Percentiles rank a stretch among this genome's conserved stretches.
Evolutionary conservation across 2,329 filamentous ascomycete species (phyloP).

Genomic region (Zymoseptoria crescenta): DNA sequence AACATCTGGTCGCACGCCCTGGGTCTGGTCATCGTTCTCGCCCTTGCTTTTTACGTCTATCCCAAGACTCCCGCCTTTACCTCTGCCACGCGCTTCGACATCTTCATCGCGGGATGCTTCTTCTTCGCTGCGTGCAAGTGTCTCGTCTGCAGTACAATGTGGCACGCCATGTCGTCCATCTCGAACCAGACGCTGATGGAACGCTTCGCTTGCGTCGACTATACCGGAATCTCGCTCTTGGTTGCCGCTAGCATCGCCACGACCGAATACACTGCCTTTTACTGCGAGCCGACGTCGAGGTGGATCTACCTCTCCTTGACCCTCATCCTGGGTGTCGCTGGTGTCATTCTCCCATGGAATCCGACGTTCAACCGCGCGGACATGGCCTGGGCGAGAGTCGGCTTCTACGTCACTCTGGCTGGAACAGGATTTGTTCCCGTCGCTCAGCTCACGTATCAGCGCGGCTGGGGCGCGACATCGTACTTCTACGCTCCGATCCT

Average conservation of each 20-base stretch:
- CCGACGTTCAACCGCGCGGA: constrained; percentile 87
- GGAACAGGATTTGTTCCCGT: constrained; percentile 85
- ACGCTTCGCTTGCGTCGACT: constrained; percentile 94
- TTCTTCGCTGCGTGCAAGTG: constrained; percentile 95
- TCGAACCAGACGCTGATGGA: constrained; percentile 84
- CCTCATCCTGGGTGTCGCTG: constrained; percentile 70
- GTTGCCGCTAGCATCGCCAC: constrained; percentile 97
- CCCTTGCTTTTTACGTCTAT: constrained; percentile 93
- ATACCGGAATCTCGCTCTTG: constrained; percentile 91
- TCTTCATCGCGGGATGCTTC: constrained; percentile 87
- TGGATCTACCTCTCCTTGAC: constrained; percentile 82
- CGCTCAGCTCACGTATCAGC: constrained; percentile 69
- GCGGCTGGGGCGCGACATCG: constrained; percentile 71
- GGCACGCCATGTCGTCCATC: constrained; percentile 98
- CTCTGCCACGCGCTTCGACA: constrained; percentile 76
- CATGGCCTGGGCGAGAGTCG: constrained; percentile 87
- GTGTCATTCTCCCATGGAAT: constrained; percentile 91
- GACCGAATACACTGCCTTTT: constrained; percentile 97
- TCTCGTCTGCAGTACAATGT: constrained; percentile 87
- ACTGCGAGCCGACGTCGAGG: constrained; percentile 84
- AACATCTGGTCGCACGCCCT: constrained; percentile 98
- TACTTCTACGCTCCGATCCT: constrained; percentile 83
- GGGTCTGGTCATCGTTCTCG: constrained; percentile 77
- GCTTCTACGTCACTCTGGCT: constrained; percentile 82
- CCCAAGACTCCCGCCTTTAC: constrained; percentile 80